Conservation (phyloP, 352 stramenopile genomes). For the Pythium sp. region DNA sequence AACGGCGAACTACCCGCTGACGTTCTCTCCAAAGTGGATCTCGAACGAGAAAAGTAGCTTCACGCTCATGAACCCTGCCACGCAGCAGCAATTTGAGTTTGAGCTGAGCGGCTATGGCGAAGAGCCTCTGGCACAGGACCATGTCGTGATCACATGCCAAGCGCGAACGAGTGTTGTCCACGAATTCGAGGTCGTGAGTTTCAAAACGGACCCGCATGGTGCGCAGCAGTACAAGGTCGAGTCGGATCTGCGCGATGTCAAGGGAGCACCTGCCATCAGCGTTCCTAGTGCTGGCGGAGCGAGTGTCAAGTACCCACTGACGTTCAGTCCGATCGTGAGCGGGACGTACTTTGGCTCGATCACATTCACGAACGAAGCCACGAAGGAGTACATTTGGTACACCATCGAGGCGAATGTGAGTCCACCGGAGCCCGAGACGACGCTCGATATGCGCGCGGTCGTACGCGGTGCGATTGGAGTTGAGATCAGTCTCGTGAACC, state of each 20-base stretch:
- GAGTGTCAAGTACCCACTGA: conserved; percentile 73
- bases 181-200: conserved; percentile 73
- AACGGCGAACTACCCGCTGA: conserved; percentile 68
- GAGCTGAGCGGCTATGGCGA: conserved; percentile 81
- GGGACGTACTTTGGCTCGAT: conserved; percentile 92
- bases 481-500: conserved; percentile 90
- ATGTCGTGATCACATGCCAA: conserved; percentile 82
- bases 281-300: conserved; percentile 30
- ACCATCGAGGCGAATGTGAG: conserved; percentile 88
- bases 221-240: conserved; percentile 82
- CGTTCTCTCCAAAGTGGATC: conserved; percentile 83
- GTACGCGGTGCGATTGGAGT: conserved; percentile 86
- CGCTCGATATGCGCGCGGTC: conserved; percentile 77
- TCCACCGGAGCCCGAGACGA: conserved; percentile 70
- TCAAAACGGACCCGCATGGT: conserved; percentile 36
- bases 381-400: conserved; percentile 91
- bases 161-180: conserved; percentile 82
- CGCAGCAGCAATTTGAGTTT: conserved; percentile 89
- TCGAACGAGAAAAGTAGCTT: conserved; percentile 71
- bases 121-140: conserved; percentile 89
- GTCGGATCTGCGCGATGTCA: conserved; percentile 90
- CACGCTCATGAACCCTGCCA: conserved; percentile 74
- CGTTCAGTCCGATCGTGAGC: conserved; percentile 85
- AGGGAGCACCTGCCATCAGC: conserved; percentile 49
- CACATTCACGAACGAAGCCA: conserved; percentile 87